Percentiles rank a stretch among this genome's conserved stretches.
phyloP scores from a whole-genome alignment of 768 basidiomycete species.

The Suillus discolor region DNA sequence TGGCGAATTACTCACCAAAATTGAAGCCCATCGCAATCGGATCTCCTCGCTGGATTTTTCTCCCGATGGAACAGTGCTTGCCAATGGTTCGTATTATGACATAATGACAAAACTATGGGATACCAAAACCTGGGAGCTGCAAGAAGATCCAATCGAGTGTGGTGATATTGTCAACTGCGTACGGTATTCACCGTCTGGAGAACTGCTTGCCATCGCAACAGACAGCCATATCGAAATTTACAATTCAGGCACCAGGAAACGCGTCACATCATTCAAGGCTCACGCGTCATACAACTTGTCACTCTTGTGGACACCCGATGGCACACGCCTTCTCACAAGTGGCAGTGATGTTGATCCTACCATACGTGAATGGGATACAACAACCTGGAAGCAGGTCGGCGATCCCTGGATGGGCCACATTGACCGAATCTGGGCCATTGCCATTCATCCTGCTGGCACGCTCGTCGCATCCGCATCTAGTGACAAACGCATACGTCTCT shows the following conservation, averaged over 20 bases:
- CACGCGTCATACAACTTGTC: neutral
- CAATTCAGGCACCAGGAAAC: neutral
- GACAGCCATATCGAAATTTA: rapidly evolving
- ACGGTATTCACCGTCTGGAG: neutral
- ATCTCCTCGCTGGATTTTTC: neutral
- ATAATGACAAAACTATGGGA: neutral
- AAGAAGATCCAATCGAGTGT: neutral
- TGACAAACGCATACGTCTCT: neutral
- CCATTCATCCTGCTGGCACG: neutral
- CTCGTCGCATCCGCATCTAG: neutral
- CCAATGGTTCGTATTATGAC: neutral
- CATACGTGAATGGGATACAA: neutral
- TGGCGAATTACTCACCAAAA: neutral
- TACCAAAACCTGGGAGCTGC: neutral
- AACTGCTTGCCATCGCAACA: neutral
- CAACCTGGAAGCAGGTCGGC: neutral
- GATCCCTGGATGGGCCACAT: neutral
- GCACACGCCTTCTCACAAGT: neutral
- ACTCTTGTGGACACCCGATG: neutral
- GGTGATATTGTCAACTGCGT: neutral
- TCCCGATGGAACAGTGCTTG: neutral
- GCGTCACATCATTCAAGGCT: neutral
- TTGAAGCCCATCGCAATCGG: neutral
- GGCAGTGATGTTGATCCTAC: neutral
- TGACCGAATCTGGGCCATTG: too few relatives aligned